Percentiles rank a stretch among this genome's conserved stretches.
phyloP scores from a whole-genome alignment of 345 rosid species.

The Moricandia moricandioides region DNA sequence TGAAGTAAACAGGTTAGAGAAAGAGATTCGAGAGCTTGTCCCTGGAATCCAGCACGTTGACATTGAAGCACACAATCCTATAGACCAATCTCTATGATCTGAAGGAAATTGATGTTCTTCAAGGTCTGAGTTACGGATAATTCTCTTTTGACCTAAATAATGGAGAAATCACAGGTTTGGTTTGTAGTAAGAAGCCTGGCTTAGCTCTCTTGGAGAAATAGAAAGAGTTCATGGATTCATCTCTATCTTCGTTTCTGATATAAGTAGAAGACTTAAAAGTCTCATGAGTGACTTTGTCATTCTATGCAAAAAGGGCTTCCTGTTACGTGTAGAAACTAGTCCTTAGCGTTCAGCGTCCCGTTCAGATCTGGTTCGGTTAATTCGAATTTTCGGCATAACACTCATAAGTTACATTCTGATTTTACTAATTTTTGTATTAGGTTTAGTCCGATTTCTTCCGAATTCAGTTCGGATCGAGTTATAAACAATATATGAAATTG shows the following conservation, averaged over 20 bases:
- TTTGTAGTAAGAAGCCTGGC: not conserved
- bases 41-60: conserved; percentile 97
- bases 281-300: not conserved
- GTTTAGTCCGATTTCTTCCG: too few relatives aligned
- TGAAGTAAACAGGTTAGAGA: conserved; percentile 95
- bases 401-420: too few relatives aligned
- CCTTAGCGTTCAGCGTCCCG: too few relatives aligned
- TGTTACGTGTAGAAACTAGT: too few relatives aligned
- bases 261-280: not conserved
- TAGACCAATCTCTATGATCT: conserved; percentile 40
- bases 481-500: too few relatives aligned
- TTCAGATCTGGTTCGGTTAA: too few relatives aligned
- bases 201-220: not conserved
- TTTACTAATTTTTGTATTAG: too few relatives aligned
- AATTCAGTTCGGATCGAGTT: too few relatives aligned
- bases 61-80: conserved; percentile 95
- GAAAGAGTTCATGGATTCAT: not conserved
- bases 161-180: not conserved
- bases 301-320: not conserved
- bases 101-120: not conserved
- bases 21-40: conserved; percentile 90
- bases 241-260: not conserved
- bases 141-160: not conserved
- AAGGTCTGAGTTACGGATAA: conserved; percentile 8
- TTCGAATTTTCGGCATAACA: too few relatives aligned